A percentile compares a stretch with the other conserved stretches of the same genome.
Evolutionary conservation across 495 filamentous ascomycete species (phyloP).

Genomic region (Hypoxylon lenormandii): DNA sequence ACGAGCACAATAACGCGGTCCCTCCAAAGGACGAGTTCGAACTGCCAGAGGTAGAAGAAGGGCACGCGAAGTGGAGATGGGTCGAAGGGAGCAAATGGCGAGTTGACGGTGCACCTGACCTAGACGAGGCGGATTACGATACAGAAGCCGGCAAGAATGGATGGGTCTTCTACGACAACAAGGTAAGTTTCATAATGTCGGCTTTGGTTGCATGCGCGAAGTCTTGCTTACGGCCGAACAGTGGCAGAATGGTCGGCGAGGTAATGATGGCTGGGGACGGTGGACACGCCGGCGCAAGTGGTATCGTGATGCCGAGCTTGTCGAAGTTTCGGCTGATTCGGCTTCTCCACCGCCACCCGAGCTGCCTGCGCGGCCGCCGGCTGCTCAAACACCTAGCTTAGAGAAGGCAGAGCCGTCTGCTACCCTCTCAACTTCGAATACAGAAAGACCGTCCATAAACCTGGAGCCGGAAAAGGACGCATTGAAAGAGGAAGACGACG

Average conservation of each 20-base stretch:
- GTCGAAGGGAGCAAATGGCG: constrained; percentile 84
- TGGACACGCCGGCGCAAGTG: constrained; percentile 96
- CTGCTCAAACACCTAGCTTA: constrained; percentile 17
- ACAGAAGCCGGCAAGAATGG: constrained; percentile 73
- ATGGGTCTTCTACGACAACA: constrained; percentile 99
- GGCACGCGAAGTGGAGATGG: constrained; percentile 88
- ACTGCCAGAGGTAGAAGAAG: constrained; percentile 82
- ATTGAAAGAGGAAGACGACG: constrained; percentile 45
- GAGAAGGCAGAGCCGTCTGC: constrained; percentile 22
- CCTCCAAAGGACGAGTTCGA: constrained; percentile 84
- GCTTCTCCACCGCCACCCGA: constrained; percentile 44
- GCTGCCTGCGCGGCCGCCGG: constrained; percentile 29
- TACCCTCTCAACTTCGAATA: constrained; percentile 23
- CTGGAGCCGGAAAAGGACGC: constrained; percentile 25
- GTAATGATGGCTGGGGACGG: constrained; percentile 90
- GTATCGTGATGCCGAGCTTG: constrained; percentile 94
- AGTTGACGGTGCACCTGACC: constrained; percentile 77
- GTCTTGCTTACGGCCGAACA: constrained; percentile 52
- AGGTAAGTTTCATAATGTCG: constrained; percentile 66
- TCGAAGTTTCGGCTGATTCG: constrained; percentile 70
- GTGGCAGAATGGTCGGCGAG: constrained; percentile 93
- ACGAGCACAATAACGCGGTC: constrained; percentile 88
- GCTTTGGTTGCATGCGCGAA: neutral
- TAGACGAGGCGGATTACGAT: constrained; percentile 64
- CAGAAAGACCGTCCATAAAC: constrained; percentile 21